These are phyloP conservation scores for Annulohypoxylon nitens DNA, from an alignment of 495 filamentous ascomycete genomes.

Conservation along the genomic window DNA sequence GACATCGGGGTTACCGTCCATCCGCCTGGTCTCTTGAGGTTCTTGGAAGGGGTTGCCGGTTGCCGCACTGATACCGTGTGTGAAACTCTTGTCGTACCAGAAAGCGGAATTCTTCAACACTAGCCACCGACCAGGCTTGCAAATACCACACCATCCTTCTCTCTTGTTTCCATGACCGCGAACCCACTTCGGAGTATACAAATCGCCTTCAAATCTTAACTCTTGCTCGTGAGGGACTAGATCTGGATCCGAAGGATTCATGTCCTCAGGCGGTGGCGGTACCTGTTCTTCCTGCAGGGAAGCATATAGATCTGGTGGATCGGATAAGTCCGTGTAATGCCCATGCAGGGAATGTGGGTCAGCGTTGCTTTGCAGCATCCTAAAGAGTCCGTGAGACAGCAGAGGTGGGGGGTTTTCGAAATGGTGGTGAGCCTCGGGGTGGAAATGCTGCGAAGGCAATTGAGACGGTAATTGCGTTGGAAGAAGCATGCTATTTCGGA, in stretches of 20 bases:
- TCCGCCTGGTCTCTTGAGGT: conserved; percentile 76
- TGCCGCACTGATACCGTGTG: conserved; percentile 82
- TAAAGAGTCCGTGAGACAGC: conserved; percentile 73
- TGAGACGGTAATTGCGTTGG: conserved; percentile 57
- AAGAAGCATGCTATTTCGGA: conserved; percentile 63
- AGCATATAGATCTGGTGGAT: conserved; percentile 79
- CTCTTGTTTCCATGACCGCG: conserved; percentile 84
- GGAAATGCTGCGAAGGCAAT: conserved; percentile 62
- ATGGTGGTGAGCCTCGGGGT: conserved; percentile 62
- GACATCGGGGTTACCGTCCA: conserved; percentile 82
- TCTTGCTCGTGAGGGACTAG: conserved; percentile 80
- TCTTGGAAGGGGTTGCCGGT: conserved; percentile 80
- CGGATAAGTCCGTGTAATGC: conserved; percentile 74
- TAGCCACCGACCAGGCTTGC: conserved; percentile 84
- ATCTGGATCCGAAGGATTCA: conserved; percentile 78
- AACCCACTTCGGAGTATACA: conserved; percentile 84
- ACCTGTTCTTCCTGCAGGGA: conserved; percentile 75
- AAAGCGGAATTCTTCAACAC: conserved; percentile 87
- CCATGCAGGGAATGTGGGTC: conserved; percentile 71
- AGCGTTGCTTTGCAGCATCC: conserved; percentile 76
- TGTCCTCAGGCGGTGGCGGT: conserved; percentile 77
- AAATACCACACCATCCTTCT: conserved; percentile 88
- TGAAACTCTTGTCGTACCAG: conserved; percentile 89
- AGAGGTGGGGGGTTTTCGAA: conserved; percentile 67
- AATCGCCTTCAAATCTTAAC: conserved; percentile 79